Evolutionary conservation across 495 filamentous ascomycete genomes (phyloP).

Genomic region (Annulohypoxylon nitens): DNA sequence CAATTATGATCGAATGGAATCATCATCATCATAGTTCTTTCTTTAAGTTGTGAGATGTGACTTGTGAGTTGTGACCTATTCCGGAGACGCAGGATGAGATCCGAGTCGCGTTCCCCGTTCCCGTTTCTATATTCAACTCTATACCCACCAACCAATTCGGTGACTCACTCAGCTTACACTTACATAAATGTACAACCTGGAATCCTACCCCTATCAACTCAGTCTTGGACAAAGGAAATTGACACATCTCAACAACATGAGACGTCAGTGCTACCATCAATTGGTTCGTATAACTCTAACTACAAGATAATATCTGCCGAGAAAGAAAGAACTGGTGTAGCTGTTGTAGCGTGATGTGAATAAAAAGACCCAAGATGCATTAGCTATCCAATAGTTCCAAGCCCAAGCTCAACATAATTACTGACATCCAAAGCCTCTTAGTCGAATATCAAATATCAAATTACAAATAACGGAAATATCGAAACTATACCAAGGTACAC

Average conservation of each 20-base stretch:
- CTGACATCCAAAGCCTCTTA: not conserved
- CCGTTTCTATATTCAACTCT: not conserved
- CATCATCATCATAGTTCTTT: too few species aligned
- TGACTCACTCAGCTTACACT: not conserved
- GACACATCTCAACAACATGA: slow-evolving; percentile 7
- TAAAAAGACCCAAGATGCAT: not conserved
- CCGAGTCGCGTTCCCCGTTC: not conserved
- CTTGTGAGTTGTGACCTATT: not conserved
- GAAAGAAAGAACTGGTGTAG: slow-evolving; percentile 3
- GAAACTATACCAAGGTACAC: not conserved
- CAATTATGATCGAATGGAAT: not conserved
- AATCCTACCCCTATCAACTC: not conserved
- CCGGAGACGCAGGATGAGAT: not conserved
- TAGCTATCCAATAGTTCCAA: slow-evolving; percentile 12
- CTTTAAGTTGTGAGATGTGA: not conserved
- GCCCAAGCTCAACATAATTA: slow-evolving; percentile 9
- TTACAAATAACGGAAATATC: not conserved
- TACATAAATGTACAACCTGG: not conserved
- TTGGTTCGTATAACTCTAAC: not conserved
- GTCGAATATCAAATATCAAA: slow-evolving; percentile 1
- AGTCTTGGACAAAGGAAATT: slow-evolving; percentile 8
- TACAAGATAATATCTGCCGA: not conserved
- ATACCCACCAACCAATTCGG: not conserved
- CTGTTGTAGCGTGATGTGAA: not conserved
- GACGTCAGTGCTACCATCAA: not conserved